Base-by-base conservation (phyloP, 805 yeast genomes). In the Pichia nanzhaoensis region DNA sequence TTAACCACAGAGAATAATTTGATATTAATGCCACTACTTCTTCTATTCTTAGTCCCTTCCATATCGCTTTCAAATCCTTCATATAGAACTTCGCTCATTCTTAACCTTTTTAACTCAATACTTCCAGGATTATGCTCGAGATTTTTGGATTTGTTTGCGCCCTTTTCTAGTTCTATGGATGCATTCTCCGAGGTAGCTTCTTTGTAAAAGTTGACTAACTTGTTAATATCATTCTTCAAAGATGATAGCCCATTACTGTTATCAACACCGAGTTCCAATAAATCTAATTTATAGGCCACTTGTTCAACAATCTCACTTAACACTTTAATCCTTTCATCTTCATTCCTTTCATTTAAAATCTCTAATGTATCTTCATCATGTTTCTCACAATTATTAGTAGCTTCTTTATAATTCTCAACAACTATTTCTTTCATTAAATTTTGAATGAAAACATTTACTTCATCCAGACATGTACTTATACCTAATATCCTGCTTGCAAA, bases 11-110 rank as follows among this genome's bases (percentile, higher is more conserved):
- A 50, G 9, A 62, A 51, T 31, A 62, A 44, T 36, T 60, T 58
- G 46, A 62, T 55, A 22, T 55, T 55, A 22, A 61, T 48, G 2
- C 66, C 66, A 46, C 63, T 61, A 40, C 64, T 58, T 20, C 53
- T 47, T 34, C 66, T 46, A 19, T 53, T 47, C 1, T 19, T 31
- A 8, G 18, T 16, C 3, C 14, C 51, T 37, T 20, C 41, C 18
- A 12, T 34, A 14, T 7, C 34, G 1, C 18, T 17, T n/a, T 37
- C 36, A 24, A 37, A 38, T 4, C 45, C 45, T 22, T 41, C 36
- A 27, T 42, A 16, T n/a, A 33, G 24, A 36, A 31, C 34, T 36
- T 51, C 48, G 36, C 41, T 42, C 44, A 42, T 45, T 19, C 45
- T 18, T 16, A 37, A n/a, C 18, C 22, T 44, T 35, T 32, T 42